These are phyloP conservation scores for Boletus vinaceobasis DNA, from an alignment of 768 basidiomycete species.

Conservation along the genomic window DNA sequence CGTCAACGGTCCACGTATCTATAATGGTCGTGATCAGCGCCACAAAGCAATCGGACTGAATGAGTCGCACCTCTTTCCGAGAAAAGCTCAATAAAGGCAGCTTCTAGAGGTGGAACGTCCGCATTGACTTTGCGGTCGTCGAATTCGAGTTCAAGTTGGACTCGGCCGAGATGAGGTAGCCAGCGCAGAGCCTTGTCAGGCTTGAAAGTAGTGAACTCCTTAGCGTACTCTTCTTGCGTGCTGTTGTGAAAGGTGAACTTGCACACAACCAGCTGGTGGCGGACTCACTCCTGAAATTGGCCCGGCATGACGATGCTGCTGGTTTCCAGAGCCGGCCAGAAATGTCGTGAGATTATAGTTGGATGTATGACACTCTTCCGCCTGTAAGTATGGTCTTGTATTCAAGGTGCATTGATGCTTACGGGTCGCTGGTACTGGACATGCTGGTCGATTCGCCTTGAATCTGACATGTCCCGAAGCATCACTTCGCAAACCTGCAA, in stretches of 20 bases:
- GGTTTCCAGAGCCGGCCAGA: constrained; percentile 87
- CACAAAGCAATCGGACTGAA: neutral
- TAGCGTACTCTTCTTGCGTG: constrained; percentile 71
- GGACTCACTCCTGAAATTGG: constrained; percentile 70
- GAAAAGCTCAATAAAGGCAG: constrained; percentile 86
- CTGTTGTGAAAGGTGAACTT: constrained; percentile 35
- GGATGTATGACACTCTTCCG: constrained; percentile 73
- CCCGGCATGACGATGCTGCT: constrained; percentile 78
- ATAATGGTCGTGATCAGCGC: neutral
- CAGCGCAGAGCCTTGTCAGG: constrained; percentile 90
- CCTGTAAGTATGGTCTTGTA: constrained; percentile 2
- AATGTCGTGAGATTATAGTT: constrained; percentile 88
- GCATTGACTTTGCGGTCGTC: constrained; percentile 73
- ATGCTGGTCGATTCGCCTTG: constrained; percentile 83
- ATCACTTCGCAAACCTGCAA: constrained; percentile 97
- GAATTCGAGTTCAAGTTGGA: constrained; percentile 76
- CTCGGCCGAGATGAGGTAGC: constrained; percentile 85
- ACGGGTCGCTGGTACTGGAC: constrained; percentile 74
- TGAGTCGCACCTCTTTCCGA: constrained; percentile 54
- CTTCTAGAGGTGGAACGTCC: constrained; percentile 85
- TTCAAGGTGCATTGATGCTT: constrained; percentile 21
- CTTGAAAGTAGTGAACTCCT: constrained; percentile 78
- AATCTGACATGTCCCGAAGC: constrained; percentile 96
- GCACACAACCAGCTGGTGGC: neutral
- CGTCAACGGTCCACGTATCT: constrained; percentile 73